Evolutionary conservation across 2,329 filamentous ascomycete genomes (phyloP), one percentile per base, ranked within the genome.

Genomic region (Curvularia hawaiiensis): DNA sequence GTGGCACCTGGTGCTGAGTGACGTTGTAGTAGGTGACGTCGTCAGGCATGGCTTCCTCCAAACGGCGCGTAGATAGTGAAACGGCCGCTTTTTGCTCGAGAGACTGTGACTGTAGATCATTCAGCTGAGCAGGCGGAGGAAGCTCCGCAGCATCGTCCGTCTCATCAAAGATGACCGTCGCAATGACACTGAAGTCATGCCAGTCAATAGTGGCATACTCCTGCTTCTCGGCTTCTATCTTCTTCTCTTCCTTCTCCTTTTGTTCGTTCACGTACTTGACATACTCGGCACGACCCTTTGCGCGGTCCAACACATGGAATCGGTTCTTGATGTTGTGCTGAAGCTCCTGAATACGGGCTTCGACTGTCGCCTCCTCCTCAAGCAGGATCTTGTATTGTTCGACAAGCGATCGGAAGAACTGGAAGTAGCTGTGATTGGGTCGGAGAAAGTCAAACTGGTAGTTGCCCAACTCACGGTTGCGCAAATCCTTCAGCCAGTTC

Each of bases 381-480:
- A 97, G 74, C 30, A 97, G 79, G 50, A 89, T 83, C n/a, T 90
- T 90, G 77, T 98, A 98, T 75, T 99, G 95, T 66, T 98, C 94
- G 59, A 97, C 88, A 58, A 97, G 84, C 63, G 93, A 87, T 67
- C 92, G 91, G 78, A 97, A 98, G 80, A 95, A 98, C 75, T 94
- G 93, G 80, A 98, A 92, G 62, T 97, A 88, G 70, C 91, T 97
- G 80, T 99, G 95, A 71, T 97, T 96, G 16, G 93, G 92, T 52
- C 94, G 88, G 52, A 99, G 83, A 73, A 99, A 99, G 77, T 97
- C 92, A 76, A 98, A 99, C 75, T 99, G 94, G 65, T 88, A 92
- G 77, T 97, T 98, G 71, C 90, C 86, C 18, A 90, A 85, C 79
- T 99, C 94, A 64, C 91, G 87, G 78, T 97, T 94, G 24, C 90